Evolutionary conservation across 176 grass and related monocot genomes (phyloP).

Genomic region (Oryza australiensis): DNA sequence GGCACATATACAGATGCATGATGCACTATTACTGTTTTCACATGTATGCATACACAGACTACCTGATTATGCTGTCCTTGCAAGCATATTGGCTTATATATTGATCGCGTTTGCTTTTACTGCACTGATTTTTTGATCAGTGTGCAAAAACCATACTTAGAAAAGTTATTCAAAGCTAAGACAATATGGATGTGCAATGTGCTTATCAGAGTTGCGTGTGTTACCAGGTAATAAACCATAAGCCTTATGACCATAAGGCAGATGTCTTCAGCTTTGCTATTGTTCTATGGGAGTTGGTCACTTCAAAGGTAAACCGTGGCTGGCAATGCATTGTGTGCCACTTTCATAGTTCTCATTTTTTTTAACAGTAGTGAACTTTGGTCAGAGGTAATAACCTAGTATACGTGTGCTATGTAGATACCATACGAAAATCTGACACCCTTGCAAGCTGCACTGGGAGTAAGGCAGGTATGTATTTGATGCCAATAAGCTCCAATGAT

Average conservation of each 20-base stretch:
- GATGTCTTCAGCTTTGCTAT: conserved; percentile 97
- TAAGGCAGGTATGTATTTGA: conserved; percentile 69
- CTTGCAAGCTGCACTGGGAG: conserved; percentile 90
- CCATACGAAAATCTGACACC: conserved; percentile 89
- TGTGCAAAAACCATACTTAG: neutral
- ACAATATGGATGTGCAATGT: neutral
- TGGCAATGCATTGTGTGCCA: neutral
- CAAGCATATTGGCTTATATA: neutral
- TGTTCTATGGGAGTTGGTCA: conserved; percentile 86
- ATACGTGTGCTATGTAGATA: conserved; percentile 59
- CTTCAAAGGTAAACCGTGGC: conserved; percentile 69
- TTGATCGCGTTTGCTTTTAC: neutral
- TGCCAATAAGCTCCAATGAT: neutral
- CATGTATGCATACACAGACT: neutral
- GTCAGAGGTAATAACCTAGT: conserved; percentile 10
- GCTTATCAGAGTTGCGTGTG: conserved; percentile 23
- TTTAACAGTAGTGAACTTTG: neutral
- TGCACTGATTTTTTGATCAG: neutral
- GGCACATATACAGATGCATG: neutral
- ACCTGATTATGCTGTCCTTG: no score
- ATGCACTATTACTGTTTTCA: neutral
- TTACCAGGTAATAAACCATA: conserved; percentile 93
- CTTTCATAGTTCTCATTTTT: conserved; percentile 7
- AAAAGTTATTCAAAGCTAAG: neutral
- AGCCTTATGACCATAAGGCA: conserved; percentile 76